Base-by-base conservation (phyloP, 2,329 filamentous ascomycete species). In the Leptographium radiaticola region DNA sequence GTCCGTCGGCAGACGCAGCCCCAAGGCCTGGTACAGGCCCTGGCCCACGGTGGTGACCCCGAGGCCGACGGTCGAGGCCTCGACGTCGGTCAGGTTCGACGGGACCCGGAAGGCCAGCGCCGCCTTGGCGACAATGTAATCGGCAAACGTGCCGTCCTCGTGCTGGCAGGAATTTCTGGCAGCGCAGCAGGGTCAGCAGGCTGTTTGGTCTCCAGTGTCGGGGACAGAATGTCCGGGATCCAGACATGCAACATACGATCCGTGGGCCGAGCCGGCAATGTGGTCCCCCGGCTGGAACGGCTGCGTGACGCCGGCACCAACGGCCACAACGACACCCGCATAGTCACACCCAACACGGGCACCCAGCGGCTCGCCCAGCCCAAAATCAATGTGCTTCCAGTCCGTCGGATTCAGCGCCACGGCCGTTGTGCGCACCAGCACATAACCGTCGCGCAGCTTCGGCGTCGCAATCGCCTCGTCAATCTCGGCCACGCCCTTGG, bases 201-300 rank as follows among this genome's bases (percentile, higher is more conserved):
- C 25, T 20, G 30, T 6, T 30, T 7, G 30, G 16, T 33, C 31
- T 15, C n/a, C n/a, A n/a, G n/a, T n/a, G n/a, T n/a, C n/a, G n/a
- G 31, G 34, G 15, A 18, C 13, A 13, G 2, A 20, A 25, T 33
- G 9, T 18, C 33, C 2, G 6, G 11, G 11, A 1, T 38, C 46
- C 18, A 30, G 13, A 4, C 2, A 25, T 5, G 25, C 45, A 15
- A 58, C 61, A 57, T 55, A 66, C 64, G 53, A 55, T 48, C 71
- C 72, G 50, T 73, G 69, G 1, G 56, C 61, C 13, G 68, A 59
- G 6, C 75, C 75, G 30, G 63, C 62, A 36, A 77, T 64, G 43
- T 74, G 68, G 56, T 79, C 75, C 2, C 76, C 75, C 52, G 68
- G 69, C 59, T 68, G 68, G 55, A 75, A 70, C 7, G 61, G 53